Percentiles rank a stretch among this genome's conserved stretches.
These are phyloP conservation scores for Phaseolus coccineus DNA, from an alignment of 331 rosid species.

Conservation along the genomic window DNA sequence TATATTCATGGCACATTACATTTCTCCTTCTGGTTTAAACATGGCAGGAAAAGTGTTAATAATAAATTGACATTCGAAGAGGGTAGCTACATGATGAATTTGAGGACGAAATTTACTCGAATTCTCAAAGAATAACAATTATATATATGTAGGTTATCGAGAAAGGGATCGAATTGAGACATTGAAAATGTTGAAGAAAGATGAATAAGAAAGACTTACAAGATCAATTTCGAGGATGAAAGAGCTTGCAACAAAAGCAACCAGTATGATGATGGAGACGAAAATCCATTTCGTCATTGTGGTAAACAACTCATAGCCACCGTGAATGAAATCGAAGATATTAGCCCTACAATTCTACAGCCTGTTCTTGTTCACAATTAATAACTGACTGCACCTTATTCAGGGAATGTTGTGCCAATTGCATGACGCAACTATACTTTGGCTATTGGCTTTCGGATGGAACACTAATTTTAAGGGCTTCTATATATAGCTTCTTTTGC, in stretches of 20 bases:
- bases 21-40: background rate
- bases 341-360: slow-evolving; percentile 45
- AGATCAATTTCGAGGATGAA: slow-evolving; percentile 41
- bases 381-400: slow-evolving; percentile 12
- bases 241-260: slow-evolving; percentile 38
- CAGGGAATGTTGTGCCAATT: background rate
- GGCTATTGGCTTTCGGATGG: background rate
- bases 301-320: slow-evolving; percentile 36
- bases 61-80: background rate
- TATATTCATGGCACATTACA: too few relatives aligned
- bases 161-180: background rate
- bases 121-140: background rate
- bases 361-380: slow-evolving; percentile 18
- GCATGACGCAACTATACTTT: background rate
- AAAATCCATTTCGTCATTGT: slow-evolving; percentile 46
- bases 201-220: slow-evolving; percentile 36
- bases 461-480: background rate
- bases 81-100: background rate
- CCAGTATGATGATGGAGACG: slow-evolving; percentile 32
- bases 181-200: too few relatives aligned
- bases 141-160: background rate
- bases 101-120: background rate
- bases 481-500: background rate
- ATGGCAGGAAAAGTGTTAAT: background rate
- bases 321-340: slow-evolving; percentile 6